Percentiles rank a stretch among this genome's conserved stretches.
Evolutionary conservation across 345 rosid species (phyloP).

Genomic region (Hibiscus syriacus): DNA sequence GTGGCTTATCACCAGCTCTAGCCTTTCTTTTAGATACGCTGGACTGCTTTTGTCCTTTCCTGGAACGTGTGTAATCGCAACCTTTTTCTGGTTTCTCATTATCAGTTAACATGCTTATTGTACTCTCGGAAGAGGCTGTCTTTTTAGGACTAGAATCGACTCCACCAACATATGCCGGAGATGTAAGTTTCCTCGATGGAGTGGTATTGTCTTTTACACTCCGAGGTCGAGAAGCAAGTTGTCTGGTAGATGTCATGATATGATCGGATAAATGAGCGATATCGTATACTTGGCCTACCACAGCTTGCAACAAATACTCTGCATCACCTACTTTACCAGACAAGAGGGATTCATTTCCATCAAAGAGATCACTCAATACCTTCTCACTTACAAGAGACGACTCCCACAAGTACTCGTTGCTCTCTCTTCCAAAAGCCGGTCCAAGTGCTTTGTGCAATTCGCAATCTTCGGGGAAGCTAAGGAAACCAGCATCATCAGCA

Average conservation of each 20-base stretch:
- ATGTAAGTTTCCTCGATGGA: conserved; percentile 8
- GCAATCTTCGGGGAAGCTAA: conserved; percentile 30
- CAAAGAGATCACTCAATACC: not conserved
- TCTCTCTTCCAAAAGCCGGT: conserved; percentile 19
- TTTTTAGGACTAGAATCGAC: conserved; percentile 5
- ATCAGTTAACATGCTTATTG: conserved; percentile 13
- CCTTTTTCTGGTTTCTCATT: conserved; percentile 8
- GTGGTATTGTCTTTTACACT: conserved; percentile 12
- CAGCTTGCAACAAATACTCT: conserved; percentile 40
- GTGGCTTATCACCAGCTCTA: conserved; percentile 36
- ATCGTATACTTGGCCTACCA: conserved; percentile 17
- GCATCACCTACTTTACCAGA: conserved; percentile 15
- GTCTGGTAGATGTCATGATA: not conserved
- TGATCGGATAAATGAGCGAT: too few species aligned
- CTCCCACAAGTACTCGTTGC: conserved; percentile 19
- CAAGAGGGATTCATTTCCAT: conserved; percentile 12
- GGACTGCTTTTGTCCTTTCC: conserved; percentile 20
- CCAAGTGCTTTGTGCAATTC: conserved; percentile 47
- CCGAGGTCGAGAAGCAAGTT: conserved; percentile 11
- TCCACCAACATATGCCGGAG: conserved; percentile 6
- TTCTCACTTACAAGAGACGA: conserved; percentile 15
- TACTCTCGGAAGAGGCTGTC: conserved; percentile 21
- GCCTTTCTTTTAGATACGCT: conserved; percentile 28
- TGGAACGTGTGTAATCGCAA: not conserved
- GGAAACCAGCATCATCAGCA: conserved; percentile 8